Percentiles rank a stretch among this genome's conserved stretches.
phyloP scores from a whole-genome alignment of 768 basidiomycete species.

The Podaxis sp. region DNA sequence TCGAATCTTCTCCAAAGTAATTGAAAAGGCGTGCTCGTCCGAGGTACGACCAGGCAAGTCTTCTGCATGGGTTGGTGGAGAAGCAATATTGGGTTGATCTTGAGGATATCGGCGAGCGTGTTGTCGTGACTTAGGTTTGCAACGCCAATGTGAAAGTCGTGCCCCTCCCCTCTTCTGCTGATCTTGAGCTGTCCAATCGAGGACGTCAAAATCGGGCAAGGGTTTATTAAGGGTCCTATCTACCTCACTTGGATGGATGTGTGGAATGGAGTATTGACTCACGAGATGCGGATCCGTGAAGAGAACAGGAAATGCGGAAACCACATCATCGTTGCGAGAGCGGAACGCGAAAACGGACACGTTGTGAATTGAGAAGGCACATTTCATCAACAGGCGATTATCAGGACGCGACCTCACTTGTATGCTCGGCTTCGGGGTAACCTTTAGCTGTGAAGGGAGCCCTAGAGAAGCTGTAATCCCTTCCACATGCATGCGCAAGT shows the following conservation, averaged over 20 bases:
- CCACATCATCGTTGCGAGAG: conserved; percentile 13
- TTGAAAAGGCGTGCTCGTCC: not conserved
- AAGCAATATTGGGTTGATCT: not conserved
- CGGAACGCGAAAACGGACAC: conserved; percentile 55
- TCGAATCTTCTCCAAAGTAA: not conserved
- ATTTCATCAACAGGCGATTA: not conserved
- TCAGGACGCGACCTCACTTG: not conserved
- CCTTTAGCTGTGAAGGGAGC: conserved; percentile 15
- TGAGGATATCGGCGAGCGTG: not conserved
- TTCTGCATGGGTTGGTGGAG: not conserved
- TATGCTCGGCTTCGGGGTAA: too few species aligned
- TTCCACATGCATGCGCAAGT: conserved; percentile 52
- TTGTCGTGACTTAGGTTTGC: conserved; percentile 21
- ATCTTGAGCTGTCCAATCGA: conserved; percentile 57
- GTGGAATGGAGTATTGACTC: conserved; percentile 46
- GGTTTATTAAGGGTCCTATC: conserved; percentile 16
- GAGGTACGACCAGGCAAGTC: not conserved
- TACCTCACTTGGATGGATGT: conserved; percentile 34
- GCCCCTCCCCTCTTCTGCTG: conserved; percentile 30
- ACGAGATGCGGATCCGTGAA: conserved; percentile 69
- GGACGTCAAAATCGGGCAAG: conserved; percentile 53
- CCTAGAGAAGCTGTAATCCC: conserved; percentile 25
- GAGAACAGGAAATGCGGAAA: conserved; percentile 58
- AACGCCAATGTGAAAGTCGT: conserved; percentile 63
- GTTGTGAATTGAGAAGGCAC: conserved; percentile 32